A percentile compares a stretch with the other conserved stretches of the same genome.
Evolutionary conservation across 805 yeast genomes (phyloP).

Genomic region (Nakazawaea wyomingensis): DNA sequence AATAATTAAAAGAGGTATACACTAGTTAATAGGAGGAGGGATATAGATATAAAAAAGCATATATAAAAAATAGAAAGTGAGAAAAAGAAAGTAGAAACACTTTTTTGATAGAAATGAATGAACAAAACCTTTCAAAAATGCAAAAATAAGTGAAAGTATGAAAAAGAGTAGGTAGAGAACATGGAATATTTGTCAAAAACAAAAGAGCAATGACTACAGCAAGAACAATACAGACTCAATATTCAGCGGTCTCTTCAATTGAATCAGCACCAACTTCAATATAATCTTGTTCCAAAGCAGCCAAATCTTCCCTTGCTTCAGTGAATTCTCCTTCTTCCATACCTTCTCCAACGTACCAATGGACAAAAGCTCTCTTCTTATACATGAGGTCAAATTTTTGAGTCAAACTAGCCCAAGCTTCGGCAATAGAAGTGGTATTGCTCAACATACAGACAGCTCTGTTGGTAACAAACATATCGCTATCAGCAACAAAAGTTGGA

Average conservation of each 20-base stretch:
- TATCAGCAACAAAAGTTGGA: constrained; percentile 76
- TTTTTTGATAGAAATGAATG: not conserved
- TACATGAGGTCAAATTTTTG: constrained; percentile 91
- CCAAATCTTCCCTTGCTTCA: constrained; percentile 92
- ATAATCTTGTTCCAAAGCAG: constrained; percentile 89
- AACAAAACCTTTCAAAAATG: not conserved
- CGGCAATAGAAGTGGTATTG: constrained; percentile 90
- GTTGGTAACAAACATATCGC: constrained; percentile 76
- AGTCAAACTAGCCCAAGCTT: constrained; percentile 92
- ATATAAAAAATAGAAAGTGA: not conserved
- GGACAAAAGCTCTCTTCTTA: constrained; percentile 91
- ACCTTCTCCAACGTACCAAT: constrained; percentile 97
- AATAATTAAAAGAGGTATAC: too few species aligned
- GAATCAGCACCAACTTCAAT: constrained; percentile 86
- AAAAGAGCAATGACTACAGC: too few species aligned
- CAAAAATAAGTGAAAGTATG: too few species aligned
- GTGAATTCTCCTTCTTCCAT: constrained; percentile 97
- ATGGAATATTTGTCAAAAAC: too few species aligned
- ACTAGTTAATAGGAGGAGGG: not conserved
- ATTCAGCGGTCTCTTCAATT: constrained; percentile 40
- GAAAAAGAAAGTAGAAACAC: not conserved
- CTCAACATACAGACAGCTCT: constrained; percentile 93
- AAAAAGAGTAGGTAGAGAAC: too few species aligned
- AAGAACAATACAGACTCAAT: too few species aligned
- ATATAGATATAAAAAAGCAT: constrained; percentile 2